Percentiles rank a stretch among this genome's conserved stretches.
Conservation (phyloP, 2,329 filamentous ascomycete species). For the Passalora sequoiae region DNA sequence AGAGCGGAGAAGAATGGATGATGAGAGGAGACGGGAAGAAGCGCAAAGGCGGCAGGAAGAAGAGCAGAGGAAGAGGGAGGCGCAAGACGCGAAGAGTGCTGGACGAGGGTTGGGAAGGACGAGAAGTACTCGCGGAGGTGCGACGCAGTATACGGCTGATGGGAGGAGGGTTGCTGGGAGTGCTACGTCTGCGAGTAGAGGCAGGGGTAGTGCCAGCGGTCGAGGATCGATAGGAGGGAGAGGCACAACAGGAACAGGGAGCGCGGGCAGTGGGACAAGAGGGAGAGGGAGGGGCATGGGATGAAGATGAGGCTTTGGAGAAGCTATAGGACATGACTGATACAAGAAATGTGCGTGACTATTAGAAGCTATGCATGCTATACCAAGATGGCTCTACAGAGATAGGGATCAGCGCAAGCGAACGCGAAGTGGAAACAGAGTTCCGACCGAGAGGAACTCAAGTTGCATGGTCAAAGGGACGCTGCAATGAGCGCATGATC, state of each 20-base stretch:
- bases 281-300: conserved; percentile 32
- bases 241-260: conserved; percentile 42
- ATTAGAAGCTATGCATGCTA: no score
- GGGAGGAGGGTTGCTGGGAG: conserved; percentile 35
- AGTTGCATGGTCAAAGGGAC: no score
- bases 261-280: conserved; percentile 32
- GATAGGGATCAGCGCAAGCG: no score
- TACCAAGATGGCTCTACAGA: no score
- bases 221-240: conserved; percentile 38
- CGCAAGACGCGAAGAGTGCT: conserved; percentile 40
- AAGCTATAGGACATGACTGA: neutral
- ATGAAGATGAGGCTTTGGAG: conserved; percentile 13
- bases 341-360: no score
- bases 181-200: conserved; percentile 46
- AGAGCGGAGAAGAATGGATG: conserved; percentile 70
- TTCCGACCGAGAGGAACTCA: no score
- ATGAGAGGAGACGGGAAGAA: conserved; percentile 67
- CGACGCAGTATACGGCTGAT: conserved; percentile 22
- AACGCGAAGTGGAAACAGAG: no score
- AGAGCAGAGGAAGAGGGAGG: conserved; percentile 52
- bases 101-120: conserved; percentile 32
- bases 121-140: conserved; percentile 29
- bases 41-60: conserved; percentile 50
- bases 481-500: no score
- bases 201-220: no score